These are phyloP conservation scores for Vigna hirtella DNA, from an alignment of 306 rosid genomes.

Conservation along the genomic window DNA sequence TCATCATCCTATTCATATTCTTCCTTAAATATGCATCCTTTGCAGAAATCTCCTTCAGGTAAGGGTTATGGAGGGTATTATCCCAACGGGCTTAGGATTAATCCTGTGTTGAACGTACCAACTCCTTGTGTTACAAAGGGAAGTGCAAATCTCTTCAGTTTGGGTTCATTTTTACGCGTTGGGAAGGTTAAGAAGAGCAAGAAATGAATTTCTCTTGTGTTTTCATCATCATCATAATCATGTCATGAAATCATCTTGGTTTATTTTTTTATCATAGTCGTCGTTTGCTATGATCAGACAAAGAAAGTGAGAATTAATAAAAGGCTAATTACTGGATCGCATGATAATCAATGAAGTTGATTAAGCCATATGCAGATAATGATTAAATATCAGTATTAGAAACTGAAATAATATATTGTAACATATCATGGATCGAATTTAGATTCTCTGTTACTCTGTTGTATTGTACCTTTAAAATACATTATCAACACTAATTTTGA, in stretches of 20 bases:
- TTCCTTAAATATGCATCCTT: constrained; percentile 42
- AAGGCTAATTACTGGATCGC: background rate
- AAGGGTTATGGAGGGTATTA: constrained; percentile 68
- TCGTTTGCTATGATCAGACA: constrained; percentile 21
- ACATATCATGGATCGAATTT: background rate
- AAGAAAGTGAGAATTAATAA: constrained; percentile 10
- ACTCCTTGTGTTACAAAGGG: constrained; percentile 82
- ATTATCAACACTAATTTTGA: too few species aligned
- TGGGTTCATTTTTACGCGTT: constrained; percentile 70
- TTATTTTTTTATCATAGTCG: constrained; percentile 20
- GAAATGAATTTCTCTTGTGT: constrained; percentile 54
- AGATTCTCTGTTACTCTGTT: too few species aligned
- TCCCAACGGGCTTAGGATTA: constrained; percentile 62
- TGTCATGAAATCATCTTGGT: constrained; percentile 42
- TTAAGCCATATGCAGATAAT: constrained; percentile 18
- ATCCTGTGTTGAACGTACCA: constrained; percentile 80
- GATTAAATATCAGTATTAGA: constrained; percentile 21
- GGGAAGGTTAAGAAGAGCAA: constrained; percentile 69
- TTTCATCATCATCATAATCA: background rate
- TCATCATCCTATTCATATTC: constrained; percentile 45
- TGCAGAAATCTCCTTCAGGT: constrained; percentile 65
- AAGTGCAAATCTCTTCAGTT: constrained; percentile 68
- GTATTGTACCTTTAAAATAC: too few species aligned
- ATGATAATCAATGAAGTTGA: constrained; percentile 15
- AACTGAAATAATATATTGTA: constrained; percentile 9